Percentiles rank a stretch among this genome's conserved stretches.
These are phyloP conservation scores for Phytophthora pistaciae DNA, from an alignment of 352 stramenopile genomes.

Conservation along the genomic window DNA sequence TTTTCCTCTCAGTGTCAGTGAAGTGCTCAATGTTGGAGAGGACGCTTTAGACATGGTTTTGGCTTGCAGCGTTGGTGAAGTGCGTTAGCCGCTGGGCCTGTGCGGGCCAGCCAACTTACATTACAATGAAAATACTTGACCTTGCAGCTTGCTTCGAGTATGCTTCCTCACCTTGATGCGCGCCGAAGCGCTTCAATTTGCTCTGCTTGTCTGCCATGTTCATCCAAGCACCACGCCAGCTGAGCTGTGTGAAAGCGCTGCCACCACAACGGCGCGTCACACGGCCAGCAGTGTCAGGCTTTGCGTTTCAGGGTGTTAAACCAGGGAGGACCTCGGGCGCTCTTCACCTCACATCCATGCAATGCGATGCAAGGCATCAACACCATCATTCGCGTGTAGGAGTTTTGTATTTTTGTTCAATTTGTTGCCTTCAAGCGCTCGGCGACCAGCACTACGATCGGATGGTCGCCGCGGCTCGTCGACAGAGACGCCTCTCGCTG, in stretches of 20 bases:
- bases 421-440: constrained; percentile 13
- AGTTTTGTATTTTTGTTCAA: constrained; percentile 39
- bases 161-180: not conserved
- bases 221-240: constrained; percentile 15
- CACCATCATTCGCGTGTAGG: constrained; percentile 16
- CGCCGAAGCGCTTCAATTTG: not conserved
- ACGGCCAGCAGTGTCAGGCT: not conserved
- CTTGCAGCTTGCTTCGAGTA: not conserved
- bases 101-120: constrained; percentile 12
- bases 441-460: constrained; percentile 35
- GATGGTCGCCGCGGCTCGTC: constrained; percentile 17
- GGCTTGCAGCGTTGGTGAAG: constrained; percentile 24
- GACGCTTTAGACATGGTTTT: constrained; percentile 45
- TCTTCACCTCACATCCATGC: not conserved
- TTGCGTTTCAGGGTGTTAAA: constrained; percentile 33
- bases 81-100: constrained; percentile 4
- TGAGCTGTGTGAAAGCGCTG: constrained; percentile 10
- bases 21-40: constrained; percentile 60
- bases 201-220: constrained; percentile 23
- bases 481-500: constrained; percentile 26
- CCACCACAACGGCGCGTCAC: constrained; percentile 37
- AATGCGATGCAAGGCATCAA: not conserved
- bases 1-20: constrained; percentile 51
- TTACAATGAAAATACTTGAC: constrained; percentile 31
- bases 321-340: not conserved